Conservation (phyloP, 2,329 filamentous ascomycete species). For the Stemphylium beticola region DNA sequence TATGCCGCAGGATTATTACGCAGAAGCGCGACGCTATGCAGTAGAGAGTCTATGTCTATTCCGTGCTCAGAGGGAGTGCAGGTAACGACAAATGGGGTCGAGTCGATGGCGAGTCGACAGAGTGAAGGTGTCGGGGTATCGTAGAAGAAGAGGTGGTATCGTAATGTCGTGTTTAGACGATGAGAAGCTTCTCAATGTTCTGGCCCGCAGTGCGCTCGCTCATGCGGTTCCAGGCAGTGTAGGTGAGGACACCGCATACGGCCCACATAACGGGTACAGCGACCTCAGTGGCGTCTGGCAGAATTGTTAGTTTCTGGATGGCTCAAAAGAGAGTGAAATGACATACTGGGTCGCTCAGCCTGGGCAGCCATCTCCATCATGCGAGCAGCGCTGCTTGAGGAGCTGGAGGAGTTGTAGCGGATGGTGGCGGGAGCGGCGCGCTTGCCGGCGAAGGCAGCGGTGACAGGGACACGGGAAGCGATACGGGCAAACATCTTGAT, state of each 20-base stretch:
- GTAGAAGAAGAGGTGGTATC: background rate
- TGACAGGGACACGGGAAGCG: constrained; percentile 32
- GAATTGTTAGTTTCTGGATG: background rate
- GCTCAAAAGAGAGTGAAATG: too few relatives aligned
- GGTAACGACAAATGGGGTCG: too few relatives aligned
- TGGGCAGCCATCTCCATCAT: constrained; percentile 40
- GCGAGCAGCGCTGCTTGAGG: constrained; percentile 27
- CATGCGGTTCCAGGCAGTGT: constrained; percentile 39
- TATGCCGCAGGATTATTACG: too few relatives aligned
- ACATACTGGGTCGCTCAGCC: constrained; percentile 41
- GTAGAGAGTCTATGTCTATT: too few relatives aligned
- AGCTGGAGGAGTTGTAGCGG: constrained; percentile 42
- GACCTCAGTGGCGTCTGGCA: constrained; percentile 32
- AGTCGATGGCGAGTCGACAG: too few relatives aligned
- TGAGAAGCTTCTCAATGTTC: constrained; percentile 41
- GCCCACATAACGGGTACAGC: constrained; percentile 43
- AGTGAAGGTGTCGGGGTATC: constrained; percentile 3
- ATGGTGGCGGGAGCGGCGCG: constrained; percentile 26
- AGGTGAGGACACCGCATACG: constrained; percentile 34
- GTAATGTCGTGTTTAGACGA: constrained; percentile 15
- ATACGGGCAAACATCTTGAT: constrained; percentile 24
- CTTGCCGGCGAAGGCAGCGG: constrained; percentile 27
- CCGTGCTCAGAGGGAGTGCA: too few relatives aligned
- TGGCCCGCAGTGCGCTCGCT: constrained; percentile 30
- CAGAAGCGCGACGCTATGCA: too few relatives aligned